A percentile compares a stretch with the other conserved stretches of the same genome.
Evolutionary conservation across 2,329 filamentous ascomycete genomes (phyloP).

Genomic region (Nannizziopsis barbatae): DNA sequence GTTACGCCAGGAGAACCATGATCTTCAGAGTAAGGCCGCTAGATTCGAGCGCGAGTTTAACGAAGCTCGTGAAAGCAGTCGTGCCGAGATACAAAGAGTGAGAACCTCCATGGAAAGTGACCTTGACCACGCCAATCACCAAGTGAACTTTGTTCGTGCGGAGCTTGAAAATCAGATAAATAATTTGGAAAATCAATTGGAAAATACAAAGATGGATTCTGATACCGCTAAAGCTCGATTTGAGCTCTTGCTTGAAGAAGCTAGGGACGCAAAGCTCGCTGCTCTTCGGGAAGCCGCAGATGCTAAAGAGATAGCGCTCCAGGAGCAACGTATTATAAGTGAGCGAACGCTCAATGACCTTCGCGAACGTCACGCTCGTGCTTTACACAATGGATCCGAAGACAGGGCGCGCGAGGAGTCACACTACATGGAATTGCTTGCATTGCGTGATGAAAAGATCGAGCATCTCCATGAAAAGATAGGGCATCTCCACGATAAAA

Average conservation of each 20-base stretch:
- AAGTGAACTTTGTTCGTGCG: constrained; percentile 62
- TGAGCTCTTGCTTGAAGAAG: constrained; percentile 75
- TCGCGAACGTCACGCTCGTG: constrained; percentile 61
- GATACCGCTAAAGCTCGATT: constrained; percentile 71
- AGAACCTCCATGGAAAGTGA: constrained; percentile 69
- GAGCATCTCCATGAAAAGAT: constrained; percentile 80
- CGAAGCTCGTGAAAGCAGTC: constrained; percentile 68
- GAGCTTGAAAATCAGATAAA: constrained; percentile 69
- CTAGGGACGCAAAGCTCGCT: constrained; percentile 55
- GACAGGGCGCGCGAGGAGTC: constrained; percentile 71
- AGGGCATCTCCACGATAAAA: constrained; percentile 67
- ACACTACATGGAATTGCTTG: constrained; percentile 68
- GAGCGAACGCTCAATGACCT: constrained; percentile 65
- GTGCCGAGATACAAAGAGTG: constrained; percentile 68
- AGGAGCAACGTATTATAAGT: constrained; percentile 53
- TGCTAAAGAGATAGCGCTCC: constrained; percentile 42
- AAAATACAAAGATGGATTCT: constrained; percentile 64
- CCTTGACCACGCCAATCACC: constrained; percentile 67
- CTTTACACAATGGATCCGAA: constrained; percentile 61
- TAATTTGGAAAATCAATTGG: constrained; percentile 61
- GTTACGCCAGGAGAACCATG: constrained; percentile 48
- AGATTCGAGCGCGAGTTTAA: constrained; percentile 71
- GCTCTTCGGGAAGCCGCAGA: constrained; percentile 46
- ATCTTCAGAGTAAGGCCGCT: constrained; percentile 57
- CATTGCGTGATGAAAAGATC: constrained; percentile 70